phyloP scores from a whole-genome alignment of 306 rosid species.

The peach (Prunus persica) region Prunus_persica_NCBIv2 NC_034016.1:19803501-19804000 shows the following conservation, averaged over 20 bases:
- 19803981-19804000: neutral
- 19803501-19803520: slow-evolving; percentile 95
- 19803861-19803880: neutral
- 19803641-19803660: slow-evolving; percentile 48
- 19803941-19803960: neutral
- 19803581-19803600: slow-evolving; percentile 51
- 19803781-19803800: neutral
- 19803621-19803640: slow-evolving; percentile 46
- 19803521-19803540: slow-evolving; percentile 98
- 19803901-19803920: neutral
- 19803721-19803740: slow-evolving; percentile 27
- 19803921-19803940: neutral
- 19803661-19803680: slow-evolving; percentile 77
- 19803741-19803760: neutral
- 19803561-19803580: slow-evolving; percentile 72
- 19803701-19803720: slow-evolving; percentile 90
- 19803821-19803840: neutral
- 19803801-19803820: neutral
- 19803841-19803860: neutral
- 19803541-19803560: slow-evolving; percentile 95
- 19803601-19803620: slow-evolving; percentile 61
- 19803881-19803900: neutral
- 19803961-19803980: neutral
- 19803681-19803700: slow-evolving; percentile 77
- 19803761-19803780: neutral